These are phyloP conservation scores for Nadsonia starkeyi-henricii DNA, from an alignment of 1,139 yeast genomes.

Conservation along the genomic window DNA sequence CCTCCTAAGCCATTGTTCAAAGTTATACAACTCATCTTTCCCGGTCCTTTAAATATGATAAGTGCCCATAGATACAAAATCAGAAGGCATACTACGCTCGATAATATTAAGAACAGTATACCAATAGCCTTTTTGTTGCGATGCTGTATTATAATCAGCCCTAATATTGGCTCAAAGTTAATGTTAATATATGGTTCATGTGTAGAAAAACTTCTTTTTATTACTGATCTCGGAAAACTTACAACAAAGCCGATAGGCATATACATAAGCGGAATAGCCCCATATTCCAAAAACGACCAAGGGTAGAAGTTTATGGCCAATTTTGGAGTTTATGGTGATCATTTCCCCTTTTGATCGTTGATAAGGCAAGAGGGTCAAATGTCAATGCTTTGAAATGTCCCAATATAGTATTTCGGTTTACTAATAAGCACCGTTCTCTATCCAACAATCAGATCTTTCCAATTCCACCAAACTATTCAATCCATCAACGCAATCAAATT, in stretches of 20 bases:
- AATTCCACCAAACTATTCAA: not conserved
- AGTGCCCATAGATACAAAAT: constrained; percentile 6
- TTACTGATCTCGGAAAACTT: constrained; percentile 11
- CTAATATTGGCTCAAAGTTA: constrained; percentile 12
- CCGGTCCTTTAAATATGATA: constrained; percentile 2
- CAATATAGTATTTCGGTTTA: too few species aligned
- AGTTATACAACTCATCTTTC: constrained; percentile 2
- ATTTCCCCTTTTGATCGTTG: too few species aligned
- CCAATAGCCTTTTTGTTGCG: constrained; percentile 14
- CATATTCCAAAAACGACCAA: constrained; percentile 14
- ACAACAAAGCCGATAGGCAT: constrained; percentile 24
- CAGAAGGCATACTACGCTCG: not conserved
- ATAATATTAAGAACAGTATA: not conserved
- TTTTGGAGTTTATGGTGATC: too few species aligned
- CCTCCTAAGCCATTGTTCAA: too few species aligned
- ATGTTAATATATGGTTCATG: constrained; percentile 14
- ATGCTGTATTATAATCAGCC: constrained; percentile 24
- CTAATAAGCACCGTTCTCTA: too few species aligned
- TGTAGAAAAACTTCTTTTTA: constrained; percentile 21
- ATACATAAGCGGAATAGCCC: constrained; percentile 24
- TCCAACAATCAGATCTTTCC: too few species aligned
- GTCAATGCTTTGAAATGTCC: too few species aligned
- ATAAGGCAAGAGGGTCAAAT: too few species aligned
- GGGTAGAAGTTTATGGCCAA: constrained; percentile 10
- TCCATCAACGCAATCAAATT: not conserved